A percentile compares a stretch with the other conserved stretches of the same genome.
Evolutionary conservation across 2,329 filamentous ascomycete species (phyloP).

Genomic region (Aspergillus fumigatus): DNA sequence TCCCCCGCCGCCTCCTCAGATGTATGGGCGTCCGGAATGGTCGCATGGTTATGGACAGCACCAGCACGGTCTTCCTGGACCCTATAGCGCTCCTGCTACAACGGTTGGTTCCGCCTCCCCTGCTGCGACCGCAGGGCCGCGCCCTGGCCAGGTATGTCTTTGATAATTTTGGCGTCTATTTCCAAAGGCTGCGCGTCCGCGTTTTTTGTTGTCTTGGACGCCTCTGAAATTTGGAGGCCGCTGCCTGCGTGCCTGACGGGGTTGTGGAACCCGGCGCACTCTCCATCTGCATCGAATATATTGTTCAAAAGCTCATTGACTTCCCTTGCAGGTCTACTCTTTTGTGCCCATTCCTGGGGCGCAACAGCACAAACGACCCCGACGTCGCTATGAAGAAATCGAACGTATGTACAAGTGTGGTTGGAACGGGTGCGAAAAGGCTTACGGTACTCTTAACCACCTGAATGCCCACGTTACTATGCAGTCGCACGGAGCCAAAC

Average conservation of each 20-base stretch:
- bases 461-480: constrained; percentile 97
- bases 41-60: constrained; percentile 43
- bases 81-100: constrained; percentile 50
- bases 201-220: constrained; percentile 27
- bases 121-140: constrained; percentile 57
- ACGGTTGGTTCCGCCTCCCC: constrained; percentile 57
- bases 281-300: constrained; percentile 4
- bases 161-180: constrained; percentile 33
- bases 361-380: constrained; percentile 93
- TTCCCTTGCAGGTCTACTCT: constrained; percentile 71
- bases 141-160: constrained; percentile 59
- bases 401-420: constrained; percentile 99
- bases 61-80: constrained; percentile 45
- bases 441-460: constrained; percentile 95
- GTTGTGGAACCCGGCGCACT: constrained; percentile 16
- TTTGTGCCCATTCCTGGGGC: constrained; percentile 96
- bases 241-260: constrained; percentile 14
- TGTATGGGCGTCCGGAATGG: constrained; percentile 46
- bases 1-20: constrained; percentile 43
- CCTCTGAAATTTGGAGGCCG: constrained; percentile 14
- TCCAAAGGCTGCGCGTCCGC: constrained; percentile 24
- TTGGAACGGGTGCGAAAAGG: constrained; percentile 97
- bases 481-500: constrained; percentile 92
- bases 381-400: constrained; percentile 93
- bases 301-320: constrained; percentile 18